Conservation (phyloP, 2,329 filamentous ascomycete species). For the Ceratocystis alfenasii region DNA sequence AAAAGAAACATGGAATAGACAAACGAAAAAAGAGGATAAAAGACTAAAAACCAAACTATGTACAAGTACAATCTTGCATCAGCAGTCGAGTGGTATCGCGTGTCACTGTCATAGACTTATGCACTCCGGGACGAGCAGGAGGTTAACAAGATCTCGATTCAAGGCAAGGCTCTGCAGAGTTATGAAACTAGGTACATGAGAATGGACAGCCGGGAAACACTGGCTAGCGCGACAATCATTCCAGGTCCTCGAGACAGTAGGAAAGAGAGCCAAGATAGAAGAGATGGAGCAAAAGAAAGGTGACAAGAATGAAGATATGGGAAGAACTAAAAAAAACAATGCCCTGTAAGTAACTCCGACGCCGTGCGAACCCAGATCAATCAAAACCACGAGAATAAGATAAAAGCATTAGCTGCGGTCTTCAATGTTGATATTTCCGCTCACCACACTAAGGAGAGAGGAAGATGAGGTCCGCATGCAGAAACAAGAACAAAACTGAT, state of each 20-base stretch:
- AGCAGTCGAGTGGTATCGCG: background rate
- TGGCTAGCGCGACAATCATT: background rate
- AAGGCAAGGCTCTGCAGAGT: background rate
- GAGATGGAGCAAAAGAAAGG: slow-evolving; percentile 13
- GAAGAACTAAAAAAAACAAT: slow-evolving; percentile 17
- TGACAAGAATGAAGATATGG: slow-evolving; percentile 16
- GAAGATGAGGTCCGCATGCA: background rate
- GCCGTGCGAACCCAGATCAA: slow-evolving; percentile 22
- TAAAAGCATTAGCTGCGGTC: slow-evolving; percentile 21
- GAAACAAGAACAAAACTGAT: slow-evolving; percentile 1
- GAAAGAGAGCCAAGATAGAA: slow-evolving; percentile 1
- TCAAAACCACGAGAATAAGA: slow-evolving; percentile 20
- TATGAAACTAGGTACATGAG: background rate
- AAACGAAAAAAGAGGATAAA: slow-evolving; percentile 5
- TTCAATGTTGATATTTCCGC: slow-evolving; percentile 6
- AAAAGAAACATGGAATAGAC: slow-evolving; percentile 8
- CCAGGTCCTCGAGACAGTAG: background rate
- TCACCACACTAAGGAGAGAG: background rate
- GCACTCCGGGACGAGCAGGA: background rate
- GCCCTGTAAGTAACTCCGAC: slow-evolving; percentile 23
- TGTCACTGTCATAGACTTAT: background rate
- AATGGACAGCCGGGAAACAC: background rate
- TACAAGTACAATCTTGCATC: background rate
- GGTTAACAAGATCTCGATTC: slow-evolving; percentile 6
- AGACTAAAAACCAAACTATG: slow-evolving; percentile 1